Evolutionary conservation across 2,329 filamentous ascomycete genomes (phyloP), one percentile per base, ranked within the genome.

Genomic region (Penicillium frequentans): DNA sequence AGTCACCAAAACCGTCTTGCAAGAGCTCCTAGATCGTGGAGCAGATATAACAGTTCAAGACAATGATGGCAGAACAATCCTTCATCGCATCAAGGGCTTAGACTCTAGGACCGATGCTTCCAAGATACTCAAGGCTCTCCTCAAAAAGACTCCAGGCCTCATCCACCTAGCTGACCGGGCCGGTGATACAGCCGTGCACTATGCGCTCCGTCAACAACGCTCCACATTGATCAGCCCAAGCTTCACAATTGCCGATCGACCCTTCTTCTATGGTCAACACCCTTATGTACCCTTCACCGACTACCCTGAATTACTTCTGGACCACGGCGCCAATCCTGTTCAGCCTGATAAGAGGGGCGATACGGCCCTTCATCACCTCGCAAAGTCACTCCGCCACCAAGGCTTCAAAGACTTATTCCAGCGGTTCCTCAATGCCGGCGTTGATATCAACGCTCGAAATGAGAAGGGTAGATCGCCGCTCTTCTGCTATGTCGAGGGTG

Each of bases 41-140:
- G 58, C 60, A n/a, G 47, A 64, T 53, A 19, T 55, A 7, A 44
- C 45, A 7, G 55, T 54, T 3, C 60, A 61, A 33, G 60, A 64
- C 49, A 56, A 61, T 13, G 35, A 53, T 35, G 61, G 62, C 11
- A 59, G 31, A 39, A 64, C 56, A 5, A 45, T 59, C 43, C 43
- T 58, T 10, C 60, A 63, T 47, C 52, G 56, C 43, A 27, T 54
- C 16, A 27, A 10, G 29, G n/a, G n/a, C 16, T 16, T 21, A 7
- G n/a, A 19, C 3, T 5, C 27, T 42, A 10, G 1, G 10, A 11
- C 27, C 9, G 19, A 19, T n/a, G n/a, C 16, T 26, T 13, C 9
- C 9, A 13, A 49, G 27, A 16, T 16, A 13, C 13, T 45, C 35
- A n/a, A 45, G 13, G 14, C 23, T 31, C 23, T 14, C 1, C 5